Evolutionary conservation across 2,329 filamentous ascomycete species (phyloP).

Genomic region (Neofusicoccum sp.): DNA sequence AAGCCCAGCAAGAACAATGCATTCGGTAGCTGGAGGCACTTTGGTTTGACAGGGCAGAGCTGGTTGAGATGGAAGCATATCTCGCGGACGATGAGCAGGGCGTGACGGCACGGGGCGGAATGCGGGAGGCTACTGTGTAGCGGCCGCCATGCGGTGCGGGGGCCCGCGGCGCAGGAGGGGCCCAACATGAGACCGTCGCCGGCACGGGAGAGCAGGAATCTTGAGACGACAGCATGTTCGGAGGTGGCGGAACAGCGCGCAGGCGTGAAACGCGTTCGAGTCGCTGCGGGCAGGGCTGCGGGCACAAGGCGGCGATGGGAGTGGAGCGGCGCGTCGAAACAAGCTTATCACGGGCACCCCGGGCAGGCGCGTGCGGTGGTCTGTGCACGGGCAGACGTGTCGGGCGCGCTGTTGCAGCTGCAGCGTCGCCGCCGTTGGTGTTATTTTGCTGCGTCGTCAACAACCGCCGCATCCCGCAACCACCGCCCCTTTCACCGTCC

Average conservation of each 20-base stretch:
- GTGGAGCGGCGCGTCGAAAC: conserved; percentile 1
- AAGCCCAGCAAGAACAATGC: neutral
- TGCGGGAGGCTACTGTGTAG: conserved; percentile 4
- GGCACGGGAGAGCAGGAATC: neutral
- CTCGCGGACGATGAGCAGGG: neutral
- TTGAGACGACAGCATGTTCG: neutral
- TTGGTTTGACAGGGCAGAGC: neutral
- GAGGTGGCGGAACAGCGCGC: neutral
- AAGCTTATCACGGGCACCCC: conserved; percentile 1
- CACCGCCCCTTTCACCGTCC: neutral
- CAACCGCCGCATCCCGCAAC: conserved; percentile 1
- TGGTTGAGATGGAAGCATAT: neutral
- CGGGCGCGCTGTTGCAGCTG: conserved; percentile 3
- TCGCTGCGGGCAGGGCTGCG: neutral
- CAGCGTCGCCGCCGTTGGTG: neutral
- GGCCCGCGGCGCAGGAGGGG: neutral
- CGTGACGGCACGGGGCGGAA: neutral
- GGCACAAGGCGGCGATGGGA: conserved; percentile 10
- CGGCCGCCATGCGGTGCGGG: neutral
- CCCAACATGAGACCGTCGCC: neutral
- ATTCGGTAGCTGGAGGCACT: neutral
- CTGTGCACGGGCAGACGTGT: conserved; percentile 5
- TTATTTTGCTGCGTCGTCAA: conserved; percentile 11
- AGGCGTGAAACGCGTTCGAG: neutral
- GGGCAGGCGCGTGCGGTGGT: neutral